A percentile compares a stretch with the other conserved stretches of the same genome.
Evolutionary conservation across 2,329 filamentous ascomycete species (phyloP).

Genomic region (Elsinoe ampelina): DNA sequence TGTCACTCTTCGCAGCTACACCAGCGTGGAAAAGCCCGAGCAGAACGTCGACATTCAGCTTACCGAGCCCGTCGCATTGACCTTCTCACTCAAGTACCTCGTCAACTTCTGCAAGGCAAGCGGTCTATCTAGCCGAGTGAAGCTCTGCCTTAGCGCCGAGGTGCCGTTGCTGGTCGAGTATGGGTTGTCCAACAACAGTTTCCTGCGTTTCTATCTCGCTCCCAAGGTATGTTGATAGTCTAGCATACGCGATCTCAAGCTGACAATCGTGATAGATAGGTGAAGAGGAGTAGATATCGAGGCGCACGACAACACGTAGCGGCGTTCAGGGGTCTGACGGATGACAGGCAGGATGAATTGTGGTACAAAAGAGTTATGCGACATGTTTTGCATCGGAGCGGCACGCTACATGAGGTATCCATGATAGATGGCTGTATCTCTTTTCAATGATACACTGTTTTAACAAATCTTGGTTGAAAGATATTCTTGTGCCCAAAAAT

Average conservation of each 20-base stretch:
- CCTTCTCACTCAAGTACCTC: slow-evolving; percentile 98
- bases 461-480: background rate
- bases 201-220: slow-evolving; percentile 93
- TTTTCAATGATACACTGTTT: slow-evolving; percentile 9
- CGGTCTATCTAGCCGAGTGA: slow-evolving; percentile 69
- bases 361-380: slow-evolving; percentile 8
- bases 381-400: slow-evolving; percentile 6
- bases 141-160: slow-evolving; percentile 89
- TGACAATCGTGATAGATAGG: slow-evolving; percentile 53
- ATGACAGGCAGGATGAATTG: background rate
- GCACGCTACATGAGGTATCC: background rate
- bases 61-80: slow-evolving; percentile 83
- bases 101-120: slow-evolving; percentile 99
- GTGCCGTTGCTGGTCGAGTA: slow-evolving; percentile 96
- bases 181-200: slow-evolving; percentile 67
- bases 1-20: slow-evolving; percentile 82
- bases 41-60: slow-evolving; percentile 82
- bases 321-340: slow-evolving; percentile 12
- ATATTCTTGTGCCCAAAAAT: no score
- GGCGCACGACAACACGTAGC: slow-evolving; percentile 6
- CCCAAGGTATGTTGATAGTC: slow-evolving; percentile 64
- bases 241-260: slow-evolving; percentile 16
- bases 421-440: slow-evolving; percentile 1
- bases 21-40: slow-evolving; percentile 79
- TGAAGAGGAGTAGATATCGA: slow-evolving; percentile 48